phyloP scores from a whole-genome alignment of 2,329 filamentous ascomycete species.

The Xylaria sp. region DNA sequence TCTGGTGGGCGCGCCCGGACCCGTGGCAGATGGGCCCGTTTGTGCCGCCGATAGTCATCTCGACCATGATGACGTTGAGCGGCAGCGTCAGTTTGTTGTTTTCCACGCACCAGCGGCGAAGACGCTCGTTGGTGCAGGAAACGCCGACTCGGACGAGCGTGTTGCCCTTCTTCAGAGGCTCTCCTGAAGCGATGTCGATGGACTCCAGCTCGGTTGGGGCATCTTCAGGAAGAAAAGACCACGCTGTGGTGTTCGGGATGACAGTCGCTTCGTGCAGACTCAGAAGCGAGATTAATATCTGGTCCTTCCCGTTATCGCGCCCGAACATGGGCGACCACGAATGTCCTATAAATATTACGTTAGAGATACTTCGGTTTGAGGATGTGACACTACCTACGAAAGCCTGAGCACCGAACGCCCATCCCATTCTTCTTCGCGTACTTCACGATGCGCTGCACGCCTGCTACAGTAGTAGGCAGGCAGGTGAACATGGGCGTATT shows the following conservation, averaged over 20 bases:
- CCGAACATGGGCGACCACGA: constrained; percentile 47
- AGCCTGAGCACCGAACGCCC: constrained; percentile 46
- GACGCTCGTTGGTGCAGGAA: constrained; percentile 49
- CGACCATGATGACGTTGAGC: constrained; percentile 50
- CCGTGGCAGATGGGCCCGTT: constrained; percentile 52
- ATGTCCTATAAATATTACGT: constrained; percentile 28
- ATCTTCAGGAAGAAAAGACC: not conserved
- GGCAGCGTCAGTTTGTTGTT: constrained; percentile 46
- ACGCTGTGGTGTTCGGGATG: constrained; percentile 40
- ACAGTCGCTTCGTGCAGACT: constrained; percentile 41
- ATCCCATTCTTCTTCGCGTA: constrained; percentile 40
- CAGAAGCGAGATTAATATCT: constrained; percentile 48
- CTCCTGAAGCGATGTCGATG: constrained; percentile 39
- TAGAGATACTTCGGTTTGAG: not conserved
- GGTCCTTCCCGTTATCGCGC: constrained; percentile 33
- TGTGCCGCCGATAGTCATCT: constrained; percentile 50
- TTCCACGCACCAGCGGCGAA: constrained; percentile 47
- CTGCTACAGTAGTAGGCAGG: constrained; percentile 44
- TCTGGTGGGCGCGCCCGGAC: constrained; percentile 46
- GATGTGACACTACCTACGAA: constrained; percentile 28
- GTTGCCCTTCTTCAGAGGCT: constrained; percentile 32
- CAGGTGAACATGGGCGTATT: constrained; percentile 46
- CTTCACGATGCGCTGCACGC: constrained; percentile 44
- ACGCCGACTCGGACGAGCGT: constrained; percentile 45
- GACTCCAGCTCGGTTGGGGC: constrained; percentile 40